These are phyloP conservation scores for Acidiella bohemica DNA, from an alignment of 495 filamentous ascomycete species.

Conservation along the genomic window DNA sequence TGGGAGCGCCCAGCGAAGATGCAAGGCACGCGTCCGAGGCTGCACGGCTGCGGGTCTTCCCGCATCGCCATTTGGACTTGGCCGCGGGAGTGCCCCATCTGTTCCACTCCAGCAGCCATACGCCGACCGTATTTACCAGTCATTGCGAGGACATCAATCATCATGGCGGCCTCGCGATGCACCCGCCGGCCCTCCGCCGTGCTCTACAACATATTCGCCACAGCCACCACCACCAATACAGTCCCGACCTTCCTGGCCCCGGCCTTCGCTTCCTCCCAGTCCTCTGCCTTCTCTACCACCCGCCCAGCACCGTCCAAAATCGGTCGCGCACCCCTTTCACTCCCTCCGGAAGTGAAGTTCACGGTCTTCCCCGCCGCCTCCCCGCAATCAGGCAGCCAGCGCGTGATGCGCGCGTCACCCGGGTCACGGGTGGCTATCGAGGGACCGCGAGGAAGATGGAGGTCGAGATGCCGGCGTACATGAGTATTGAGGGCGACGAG, in stretches of 20 bases:
- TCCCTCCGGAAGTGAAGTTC: conserved; percentile 73
- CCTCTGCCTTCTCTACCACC: conserved; percentile 58
- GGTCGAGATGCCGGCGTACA: conserved; percentile 56
- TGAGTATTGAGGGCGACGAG: conserved; percentile 54
- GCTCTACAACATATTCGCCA: too few species aligned
- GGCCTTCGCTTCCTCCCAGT: conserved; percentile 41
- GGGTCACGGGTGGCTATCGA: conserved; percentile 52
- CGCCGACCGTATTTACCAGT: too few species aligned
- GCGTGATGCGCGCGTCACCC: conserved; percentile 39
- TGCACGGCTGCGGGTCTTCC: too few species aligned
- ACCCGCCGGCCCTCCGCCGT: too few species aligned
- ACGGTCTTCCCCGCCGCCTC: conserved; percentile 42
- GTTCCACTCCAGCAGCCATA: too few species aligned
- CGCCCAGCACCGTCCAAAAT: conserved; percentile 59
- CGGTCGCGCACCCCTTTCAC: conserved; percentile 63
- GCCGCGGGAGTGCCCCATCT: too few species aligned
- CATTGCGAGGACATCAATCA: too few species aligned
- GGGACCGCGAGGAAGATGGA: conserved; percentile 63
- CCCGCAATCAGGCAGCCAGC: conserved; percentile 32
- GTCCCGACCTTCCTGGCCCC: conserved; percentile 64
- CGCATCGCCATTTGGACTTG: too few species aligned
- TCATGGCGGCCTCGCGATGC: too few species aligned
- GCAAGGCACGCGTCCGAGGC: too few species aligned
- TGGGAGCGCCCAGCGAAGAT: too few species aligned
- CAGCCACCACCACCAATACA: conserved; percentile 30